Base-by-base conservation (phyloP, 2,329 filamentous ascomycete species). In the Arthrobotrys sinensis region DNA sequence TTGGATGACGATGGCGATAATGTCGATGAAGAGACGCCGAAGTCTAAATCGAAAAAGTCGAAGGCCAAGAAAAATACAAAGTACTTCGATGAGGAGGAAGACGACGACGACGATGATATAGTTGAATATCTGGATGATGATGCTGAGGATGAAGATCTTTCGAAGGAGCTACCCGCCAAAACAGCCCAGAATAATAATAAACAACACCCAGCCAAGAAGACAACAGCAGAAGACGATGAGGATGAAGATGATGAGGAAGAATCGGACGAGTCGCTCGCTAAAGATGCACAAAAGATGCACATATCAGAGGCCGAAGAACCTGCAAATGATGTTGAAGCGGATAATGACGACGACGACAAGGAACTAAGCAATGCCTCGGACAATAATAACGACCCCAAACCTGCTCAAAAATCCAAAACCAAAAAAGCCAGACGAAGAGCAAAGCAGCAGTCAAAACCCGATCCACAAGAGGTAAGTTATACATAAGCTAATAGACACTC, bases 1-100 rank as follows among this genome's bases (percentile, higher is more conserved):
- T 82, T 91, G 3, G 83, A 85, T 64, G 79, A 81, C 4, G 52
- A 21, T 4, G 24, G 60, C 67, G 24, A 28, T 4, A 28, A 28
- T 4, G 24, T 28, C 24, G 24, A 28, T 4, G 24, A 28, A 28
- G 24, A 4, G 24, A 4, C 4, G 28, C 64, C 72, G 21, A 75
- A 70, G 14, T 34, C 70, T 32, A 36, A 45, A 36, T n/a, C 79
- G 48, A 80, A 80, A 62, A 80, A 55, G 46, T 40, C 46, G 19
- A 71, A 71, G 16, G 63, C 63, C 36, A 48, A n/a, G 11, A 52
- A 48, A 6, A 69, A 60, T 24, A 68, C 81, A 12, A 79, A 79
- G 16, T 57, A 81, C 16, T 75, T 81, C 36, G 71, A 65, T 40
- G 78, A 80, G 45, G 67, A 72, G 12, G 53, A 63, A 16, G 8